Evolutionary conservation across 768 basidiomycete species (phyloP).

Genomic region (Leucogyrophana mollusca): DNA sequence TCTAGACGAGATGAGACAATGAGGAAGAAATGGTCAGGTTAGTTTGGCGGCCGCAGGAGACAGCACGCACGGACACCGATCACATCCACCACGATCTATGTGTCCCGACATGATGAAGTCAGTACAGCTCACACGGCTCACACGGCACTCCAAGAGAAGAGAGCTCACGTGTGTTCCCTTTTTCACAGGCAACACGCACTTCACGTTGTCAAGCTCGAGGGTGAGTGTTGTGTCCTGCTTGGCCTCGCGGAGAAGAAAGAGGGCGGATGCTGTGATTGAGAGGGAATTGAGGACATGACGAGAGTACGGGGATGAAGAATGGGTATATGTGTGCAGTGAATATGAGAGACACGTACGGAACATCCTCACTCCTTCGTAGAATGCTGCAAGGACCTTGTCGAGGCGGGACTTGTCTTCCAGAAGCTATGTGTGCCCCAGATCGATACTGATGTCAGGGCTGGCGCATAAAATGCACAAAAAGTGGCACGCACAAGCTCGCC

Average conservation of each 20-base stretch:
- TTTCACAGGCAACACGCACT: neutral
- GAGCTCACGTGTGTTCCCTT: neutral
- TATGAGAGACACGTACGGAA: slow-evolving; percentile 24
- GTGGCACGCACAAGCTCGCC: slow-evolving; percentile 12
- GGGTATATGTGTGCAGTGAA: neutral
- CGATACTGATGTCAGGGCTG: too few relatives aligned
- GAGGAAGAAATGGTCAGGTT: neutral
- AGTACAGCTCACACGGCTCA: too few relatives aligned
- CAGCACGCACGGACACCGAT: slow-evolving; percentile 44
- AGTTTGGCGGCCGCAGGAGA: neutral
- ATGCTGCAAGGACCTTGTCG: slow-evolving; percentile 26
- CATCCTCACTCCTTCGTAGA: slow-evolving; percentile 31
- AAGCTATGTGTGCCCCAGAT: slow-evolving; percentile 6
- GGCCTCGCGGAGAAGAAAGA: neutral
- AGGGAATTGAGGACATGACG: too few relatives aligned
- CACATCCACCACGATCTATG: slow-evolving; percentile 48
- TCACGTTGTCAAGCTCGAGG: neutral
- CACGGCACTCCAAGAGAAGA: too few relatives aligned
- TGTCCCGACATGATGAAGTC: neutral
- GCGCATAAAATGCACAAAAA: neutral
- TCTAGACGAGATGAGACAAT: slow-evolving; percentile 28
- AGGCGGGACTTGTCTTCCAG: slow-evolving; percentile 26
- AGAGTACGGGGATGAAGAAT: neutral
- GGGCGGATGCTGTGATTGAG: neutral
- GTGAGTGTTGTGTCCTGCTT: neutral